phyloP scores from a whole-genome alignment of 768 basidiomycete species.

The Russula olivacea region DNA sequence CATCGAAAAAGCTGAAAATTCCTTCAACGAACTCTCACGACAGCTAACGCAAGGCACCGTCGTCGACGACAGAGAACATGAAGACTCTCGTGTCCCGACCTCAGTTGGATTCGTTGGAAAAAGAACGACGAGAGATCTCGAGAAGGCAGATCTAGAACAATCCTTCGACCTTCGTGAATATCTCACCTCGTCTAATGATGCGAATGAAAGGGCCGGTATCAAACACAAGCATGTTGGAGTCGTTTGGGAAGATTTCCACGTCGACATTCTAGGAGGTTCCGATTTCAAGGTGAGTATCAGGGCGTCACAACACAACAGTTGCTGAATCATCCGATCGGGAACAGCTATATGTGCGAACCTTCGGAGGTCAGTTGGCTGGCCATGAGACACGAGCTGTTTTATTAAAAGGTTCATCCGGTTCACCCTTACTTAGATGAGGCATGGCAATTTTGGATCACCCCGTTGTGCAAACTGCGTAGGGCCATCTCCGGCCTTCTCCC shows the following conservation, averaged over 20 bases:
- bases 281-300: constrained; percentile 47
- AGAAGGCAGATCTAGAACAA: constrained; percentile 38
- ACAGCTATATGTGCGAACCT: constrained; percentile 57
- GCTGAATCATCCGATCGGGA: neutral
- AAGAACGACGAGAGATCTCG: constrained; percentile 30
- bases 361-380: constrained; percentile 43
- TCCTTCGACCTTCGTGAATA: constrained; percentile 67
- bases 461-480: constrained; percentile 10
- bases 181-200: constrained; percentile 62
- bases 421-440: constrained; percentile 15
- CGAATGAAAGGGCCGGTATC: constrained; percentile 59
- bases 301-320: neutral
- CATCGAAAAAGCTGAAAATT: constrained; percentile 11
- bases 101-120: too few species aligned
- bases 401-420: neutral
- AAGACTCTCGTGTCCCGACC: neutral
- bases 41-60: constrained; percentile 20
- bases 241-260: constrained; percentile 65
- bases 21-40: constrained; percentile 20
- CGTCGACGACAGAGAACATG: neutral
- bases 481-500: constrained; percentile 7
- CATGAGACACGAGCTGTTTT: neutral
- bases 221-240: constrained; percentile 76
- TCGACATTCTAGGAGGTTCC: constrained; percentile 54
- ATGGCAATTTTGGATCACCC: constrained; percentile 25